Evolutionary conservation across 2,329 filamentous ascomycete genomes (phyloP), one percentile per base, ranked within the genome.

Genomic region (Diaporthe sp.): DNA sequence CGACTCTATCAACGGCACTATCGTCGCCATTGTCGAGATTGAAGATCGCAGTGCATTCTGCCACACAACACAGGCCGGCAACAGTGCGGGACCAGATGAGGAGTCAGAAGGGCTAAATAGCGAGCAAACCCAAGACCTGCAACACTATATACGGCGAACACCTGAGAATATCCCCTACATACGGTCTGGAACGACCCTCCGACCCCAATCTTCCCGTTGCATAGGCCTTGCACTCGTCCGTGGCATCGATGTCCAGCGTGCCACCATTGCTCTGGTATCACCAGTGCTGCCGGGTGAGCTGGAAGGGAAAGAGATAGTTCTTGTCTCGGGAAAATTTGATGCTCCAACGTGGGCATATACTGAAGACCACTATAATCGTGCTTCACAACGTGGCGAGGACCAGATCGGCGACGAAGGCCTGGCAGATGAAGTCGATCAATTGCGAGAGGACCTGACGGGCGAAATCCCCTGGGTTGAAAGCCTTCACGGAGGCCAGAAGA

Each of bases 221-320:
- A 82, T 95, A 5, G 93, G 93, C 2, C 84, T 94, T 2, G 93
- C 89, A 0, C 85, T 96, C 12, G 82, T 97, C n/a, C 89, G 93
- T 1, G 93, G 91, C 6, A 90, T 96, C 74, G 92, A 96, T 79
- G 79, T 83, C 0, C 80, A 82, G 30, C 86, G 83, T 0, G 84
- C 86, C 4, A 81, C 86, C 8, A 82, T 96, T 4, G 92, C 95
- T 74, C 79, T 96, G 1, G 80, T 95, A 2, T 93, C 92, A 0
- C 93, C 94, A 0, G 85, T 92, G 9, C 73, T 85, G 0, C 69
- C 81, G 0, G 80, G 87, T 25, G 83, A 80, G 55, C 79, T 82
- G 10, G 81, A 82, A 38, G 87, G 87, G 0, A 84, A 86, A 42
- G 83, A 86, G 22, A 83, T 94, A 22, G 88, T 94, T 4, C 85